Evolutionary conservation across 1,284 basidiomycete genomes (phyloP).

Genomic region (Heterobasidion parviporum): DNA sequence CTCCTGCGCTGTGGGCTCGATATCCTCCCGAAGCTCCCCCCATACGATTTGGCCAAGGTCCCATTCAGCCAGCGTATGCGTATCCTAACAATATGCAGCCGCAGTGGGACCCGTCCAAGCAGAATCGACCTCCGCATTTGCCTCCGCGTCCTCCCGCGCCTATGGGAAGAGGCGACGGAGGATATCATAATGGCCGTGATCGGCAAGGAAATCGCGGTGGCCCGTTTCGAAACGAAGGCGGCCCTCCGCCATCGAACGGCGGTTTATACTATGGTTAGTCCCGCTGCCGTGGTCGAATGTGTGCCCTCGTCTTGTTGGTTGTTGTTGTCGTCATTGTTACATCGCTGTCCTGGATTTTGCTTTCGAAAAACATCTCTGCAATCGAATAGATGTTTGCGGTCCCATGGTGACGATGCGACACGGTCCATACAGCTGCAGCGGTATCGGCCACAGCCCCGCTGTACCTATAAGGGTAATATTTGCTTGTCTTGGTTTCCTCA

Average conservation of each 20-base stretch:
- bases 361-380: no score
- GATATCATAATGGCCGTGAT: constrained; percentile 9
- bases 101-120: constrained; percentile 12
- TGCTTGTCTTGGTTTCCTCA: no score
- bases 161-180: constrained; percentile 11
- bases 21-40: constrained; percentile 11
- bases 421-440: no score
- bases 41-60: constrained; percentile 3
- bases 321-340: not conserved
- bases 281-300: not conserved
- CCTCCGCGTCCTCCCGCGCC: constrained; percentile 19
- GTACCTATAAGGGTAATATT: no score
- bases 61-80: not conserved
- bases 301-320: not conserved
- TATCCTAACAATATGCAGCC: constrained; percentile 8
- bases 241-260: not conserved
- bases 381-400: no score
- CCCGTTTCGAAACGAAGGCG: not conserved
- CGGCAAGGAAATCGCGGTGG: not conserved
- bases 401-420: no score
- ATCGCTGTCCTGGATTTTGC: no score
- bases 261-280: constrained; percentile 1
- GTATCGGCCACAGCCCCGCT: no score
- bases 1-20: constrained; percentile 1
- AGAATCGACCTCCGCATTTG: constrained; percentile 14